phyloP scores from a whole-genome alignment of 1,284 basidiomycete genomes.

The Melampsora larici-populina region DNA sequence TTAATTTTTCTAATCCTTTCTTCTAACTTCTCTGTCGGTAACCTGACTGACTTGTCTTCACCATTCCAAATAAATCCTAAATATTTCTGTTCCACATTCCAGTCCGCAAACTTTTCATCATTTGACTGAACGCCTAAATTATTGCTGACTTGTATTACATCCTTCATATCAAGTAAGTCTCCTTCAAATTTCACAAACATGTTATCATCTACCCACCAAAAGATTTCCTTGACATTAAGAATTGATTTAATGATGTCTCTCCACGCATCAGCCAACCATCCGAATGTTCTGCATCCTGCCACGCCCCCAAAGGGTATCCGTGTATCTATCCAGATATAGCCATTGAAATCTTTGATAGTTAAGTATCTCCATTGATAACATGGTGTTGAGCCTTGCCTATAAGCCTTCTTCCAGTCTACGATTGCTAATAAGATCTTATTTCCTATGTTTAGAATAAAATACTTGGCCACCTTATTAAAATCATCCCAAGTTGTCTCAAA shows the following conservation, averaged over 20 bases:
- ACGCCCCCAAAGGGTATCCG: neutral
- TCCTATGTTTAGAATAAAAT: neutral
- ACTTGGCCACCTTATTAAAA: neutral
- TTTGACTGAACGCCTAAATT: neutral
- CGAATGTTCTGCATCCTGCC: neutral
- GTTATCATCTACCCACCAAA: neutral
- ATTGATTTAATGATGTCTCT: neutral
- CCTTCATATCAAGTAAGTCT: neutral
- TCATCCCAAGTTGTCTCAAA: no score
- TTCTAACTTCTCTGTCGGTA: neutral
- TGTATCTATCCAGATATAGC: neutral
- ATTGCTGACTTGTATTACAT: neutral
- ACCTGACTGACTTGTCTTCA: neutral
- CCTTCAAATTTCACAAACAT: neutral
- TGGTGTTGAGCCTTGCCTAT: neutral
- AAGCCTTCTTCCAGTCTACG: conserved; percentile 13
- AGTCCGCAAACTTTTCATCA: neutral
- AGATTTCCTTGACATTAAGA: neutral
- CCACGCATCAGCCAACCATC: neutral
- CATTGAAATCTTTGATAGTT: no score
- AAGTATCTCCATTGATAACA: neutral
- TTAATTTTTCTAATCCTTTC: neutral
- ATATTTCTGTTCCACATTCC: neutral
- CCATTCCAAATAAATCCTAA: neutral
- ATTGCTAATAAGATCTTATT: neutral